These are phyloP conservation scores for Pythium chondricola DNA, from an alignment of 352 stramenopile species.

Conservation along the genomic window DNA sequence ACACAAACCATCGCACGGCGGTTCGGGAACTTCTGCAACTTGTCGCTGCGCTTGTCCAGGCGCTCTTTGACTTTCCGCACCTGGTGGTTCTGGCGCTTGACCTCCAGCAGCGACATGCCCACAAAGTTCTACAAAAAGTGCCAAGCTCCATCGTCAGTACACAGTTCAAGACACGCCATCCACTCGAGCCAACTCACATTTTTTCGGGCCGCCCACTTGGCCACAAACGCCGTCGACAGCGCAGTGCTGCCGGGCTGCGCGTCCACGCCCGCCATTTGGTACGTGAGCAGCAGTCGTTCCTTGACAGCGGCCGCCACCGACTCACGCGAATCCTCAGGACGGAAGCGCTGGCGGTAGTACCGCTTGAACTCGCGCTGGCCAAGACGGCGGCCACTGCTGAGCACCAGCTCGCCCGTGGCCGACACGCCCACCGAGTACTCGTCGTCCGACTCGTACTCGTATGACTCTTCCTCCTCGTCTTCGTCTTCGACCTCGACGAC, in stretches of 20 bases:
- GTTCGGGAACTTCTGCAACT: conserved; percentile 82
- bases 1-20: conserved; percentile 68
- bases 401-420: conserved; percentile 85
- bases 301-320: conserved; percentile 76
- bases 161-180: not conserved
- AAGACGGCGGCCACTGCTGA: conserved; percentile 76
- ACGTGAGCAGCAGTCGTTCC: conserved; percentile 67
- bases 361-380: conserved; percentile 85
- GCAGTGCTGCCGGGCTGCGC: conserved; percentile 45
- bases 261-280: conserved; percentile 67
- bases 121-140: conserved; percentile 52
- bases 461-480: conserved; percentile 27
- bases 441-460: conserved; percentile 28
- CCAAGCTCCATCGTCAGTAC: conserved; percentile 1
- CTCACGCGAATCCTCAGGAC: conserved; percentile 64
- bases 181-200: conserved; percentile 34
- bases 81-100: conserved; percentile 59
- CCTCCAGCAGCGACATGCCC: conserved; percentile 65
- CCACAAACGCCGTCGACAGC: conserved; percentile 72
- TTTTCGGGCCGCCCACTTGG: conserved; percentile 74
- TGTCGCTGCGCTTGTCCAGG: conserved; percentile 78
- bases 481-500: conserved; percentile 52
- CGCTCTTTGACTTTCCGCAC: conserved; percentile 77
- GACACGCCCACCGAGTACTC: conserved; percentile 71
- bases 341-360: conserved; percentile 90